Conservation (phyloP, 106 monocot genomes). For the Triglochin maritima region DNA sequence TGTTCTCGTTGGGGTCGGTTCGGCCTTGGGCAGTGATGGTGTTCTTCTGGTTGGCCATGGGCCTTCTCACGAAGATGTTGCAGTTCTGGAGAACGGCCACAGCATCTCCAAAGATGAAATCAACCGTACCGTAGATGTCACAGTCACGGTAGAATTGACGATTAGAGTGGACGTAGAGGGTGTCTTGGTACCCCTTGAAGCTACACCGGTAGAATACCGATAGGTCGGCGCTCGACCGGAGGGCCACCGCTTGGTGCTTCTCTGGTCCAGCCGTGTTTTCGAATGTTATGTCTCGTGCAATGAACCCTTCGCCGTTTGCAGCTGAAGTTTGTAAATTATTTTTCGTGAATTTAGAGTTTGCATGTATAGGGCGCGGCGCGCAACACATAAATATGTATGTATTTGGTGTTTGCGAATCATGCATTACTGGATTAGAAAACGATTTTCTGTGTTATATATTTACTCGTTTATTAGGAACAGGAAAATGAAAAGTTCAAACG, state of each 20-base stretch:
- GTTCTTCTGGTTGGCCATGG: constrained; percentile 20
- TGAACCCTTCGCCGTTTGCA: constrained; percentile 9
- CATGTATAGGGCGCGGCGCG: too few relatives aligned
- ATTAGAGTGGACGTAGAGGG: constrained; percentile 17
- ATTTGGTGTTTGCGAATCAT: too few relatives aligned
- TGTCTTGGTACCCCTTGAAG: constrained; percentile 21
- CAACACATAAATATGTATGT: too few relatives aligned
- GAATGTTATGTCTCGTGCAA: constrained; percentile 15
- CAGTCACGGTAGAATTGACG: constrained; percentile 25
- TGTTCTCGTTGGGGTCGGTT: constrained; percentile 19
- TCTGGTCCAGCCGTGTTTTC: constrained; percentile 14
- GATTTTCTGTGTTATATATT: too few relatives aligned
- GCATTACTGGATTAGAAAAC: too few relatives aligned
- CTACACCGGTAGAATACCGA: constrained; percentile 16
- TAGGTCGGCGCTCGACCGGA: constrained; percentile 11
- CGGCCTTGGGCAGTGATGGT: constrained; percentile 19
- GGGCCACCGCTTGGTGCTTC: constrained; percentile 19
- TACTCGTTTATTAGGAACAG: too few relatives aligned
- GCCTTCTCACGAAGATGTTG: constrained; percentile 14
- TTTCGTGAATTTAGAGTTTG: too few relatives aligned
- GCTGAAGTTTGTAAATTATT: not conserved
- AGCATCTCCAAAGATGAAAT: constrained; percentile 20
- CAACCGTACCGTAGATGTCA: constrained; percentile 18
- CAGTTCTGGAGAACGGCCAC: constrained; percentile 16
- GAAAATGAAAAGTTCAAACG: too few relatives aligned